Percentiles rank a stretch among this genome's conserved stretches.
Conservation (phyloP, 169 alveolate species). For the Eimeria acervulina region DNA sequence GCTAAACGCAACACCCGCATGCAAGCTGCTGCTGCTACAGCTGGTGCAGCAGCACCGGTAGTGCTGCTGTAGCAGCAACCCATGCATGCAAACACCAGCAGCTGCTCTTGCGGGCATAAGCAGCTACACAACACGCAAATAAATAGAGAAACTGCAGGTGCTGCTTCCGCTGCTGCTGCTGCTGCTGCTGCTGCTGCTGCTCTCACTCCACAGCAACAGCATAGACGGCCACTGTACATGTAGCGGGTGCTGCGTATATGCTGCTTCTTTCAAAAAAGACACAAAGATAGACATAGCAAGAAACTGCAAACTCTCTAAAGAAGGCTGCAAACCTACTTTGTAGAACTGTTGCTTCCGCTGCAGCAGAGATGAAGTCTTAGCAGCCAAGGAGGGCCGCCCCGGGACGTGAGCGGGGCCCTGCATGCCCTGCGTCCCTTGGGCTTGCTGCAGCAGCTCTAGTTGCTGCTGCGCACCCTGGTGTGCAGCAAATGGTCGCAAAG, state of each 20-base stretch:
- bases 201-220: neutral
- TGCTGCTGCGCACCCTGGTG: slow-evolving; percentile 51
- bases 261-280: too few species aligned
- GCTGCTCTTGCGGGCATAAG: too few species aligned
- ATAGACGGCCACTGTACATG: too few species aligned
- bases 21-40: too few species aligned
- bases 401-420: slow-evolving; percentile 29
- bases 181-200: neutral
- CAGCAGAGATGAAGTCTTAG: slow-evolving; percentile 68
- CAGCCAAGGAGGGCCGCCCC: slow-evolving; percentile 22
- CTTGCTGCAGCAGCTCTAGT: slow-evolving; percentile 38
- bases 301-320: too few species aligned
- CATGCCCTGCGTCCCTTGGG: neutral
- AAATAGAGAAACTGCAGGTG: neutral
- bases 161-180: neutral
- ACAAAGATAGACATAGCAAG: too few species aligned
- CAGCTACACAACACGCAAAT: neutral
- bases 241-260: too few species aligned
- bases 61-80: neutral
- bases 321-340: slow-evolving; percentile 6
- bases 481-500: neutral
- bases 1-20: too few species aligned
- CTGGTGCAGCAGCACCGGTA: neutral
- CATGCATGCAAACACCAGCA: neutral
- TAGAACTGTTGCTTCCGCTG: slow-evolving; percentile 73